Conservation (phyloP, 2,329 filamentous ascomycete genomes). For the Trichoderma oligosporum region DNA sequence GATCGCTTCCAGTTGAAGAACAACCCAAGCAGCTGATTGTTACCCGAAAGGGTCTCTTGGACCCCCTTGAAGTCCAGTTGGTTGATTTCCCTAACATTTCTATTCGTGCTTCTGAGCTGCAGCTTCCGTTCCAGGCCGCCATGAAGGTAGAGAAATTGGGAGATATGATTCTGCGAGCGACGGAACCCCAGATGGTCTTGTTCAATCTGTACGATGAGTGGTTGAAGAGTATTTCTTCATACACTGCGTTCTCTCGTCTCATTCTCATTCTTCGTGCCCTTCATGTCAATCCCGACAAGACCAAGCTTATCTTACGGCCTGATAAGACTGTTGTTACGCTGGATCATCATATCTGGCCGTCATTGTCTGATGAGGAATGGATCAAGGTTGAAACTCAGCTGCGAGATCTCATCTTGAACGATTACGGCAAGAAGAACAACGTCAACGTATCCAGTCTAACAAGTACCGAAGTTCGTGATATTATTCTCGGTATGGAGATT, state of each 20-base stretch:
- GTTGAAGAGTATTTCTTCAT: conserved; percentile 97
- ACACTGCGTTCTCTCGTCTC: conserved; percentile 94
- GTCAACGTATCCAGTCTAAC: conserved; percentile 97
- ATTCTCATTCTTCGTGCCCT: conserved; percentile 90
- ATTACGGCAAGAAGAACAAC: conserved; percentile 99
- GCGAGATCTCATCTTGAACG: conserved; percentile 91
- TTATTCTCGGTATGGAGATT: conserved; percentile 99
- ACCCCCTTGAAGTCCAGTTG: conserved; percentile 94
- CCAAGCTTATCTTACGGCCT: conserved; percentile 87
- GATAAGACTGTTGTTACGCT: conserved; percentile 98
- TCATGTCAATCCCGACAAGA: conserved; percentile 98
- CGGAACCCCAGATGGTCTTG: conserved; percentile 98
- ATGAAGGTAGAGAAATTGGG: conserved; percentile 99
- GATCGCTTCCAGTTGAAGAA: conserved; percentile 93
- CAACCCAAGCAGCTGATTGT: conserved; percentile 99
- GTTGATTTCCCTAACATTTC: conserved; percentile 99
- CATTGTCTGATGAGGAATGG: conserved; percentile 92
- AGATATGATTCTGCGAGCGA: conserved; percentile 97
- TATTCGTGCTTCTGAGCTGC: conserved; percentile 92
- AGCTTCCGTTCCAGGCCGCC: conserved; percentile 96
- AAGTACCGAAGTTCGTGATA: conserved; percentile 94
- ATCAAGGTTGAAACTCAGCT: conserved; percentile 98
- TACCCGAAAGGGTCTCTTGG: conserved; percentile 91
- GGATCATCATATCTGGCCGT: conserved; percentile 98
- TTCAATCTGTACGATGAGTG: conserved; percentile 99